Percentiles rank a stretch among this genome's conserved stretches.
Evolutionary conservation across 2,329 filamentous ascomycete species (phyloP).

Genomic region (Davidsoniella eucalypti): DNA sequence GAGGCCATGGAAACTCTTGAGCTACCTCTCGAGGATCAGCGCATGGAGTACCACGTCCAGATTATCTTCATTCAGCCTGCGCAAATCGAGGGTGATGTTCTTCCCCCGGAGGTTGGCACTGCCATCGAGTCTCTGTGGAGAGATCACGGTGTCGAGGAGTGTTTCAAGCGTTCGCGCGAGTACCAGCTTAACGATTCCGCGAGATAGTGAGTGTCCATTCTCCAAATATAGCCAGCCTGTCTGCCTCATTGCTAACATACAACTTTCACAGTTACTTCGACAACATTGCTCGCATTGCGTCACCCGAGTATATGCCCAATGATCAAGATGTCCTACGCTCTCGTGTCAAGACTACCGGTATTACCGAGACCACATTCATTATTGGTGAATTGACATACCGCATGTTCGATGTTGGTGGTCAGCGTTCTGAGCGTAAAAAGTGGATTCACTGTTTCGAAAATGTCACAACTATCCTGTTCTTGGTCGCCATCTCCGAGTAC

Average conservation of each 20-base stretch:
- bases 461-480: conserved; percentile 88
- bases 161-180: conserved; percentile 88
- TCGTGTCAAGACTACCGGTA: conserved; percentile 95
- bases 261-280: conserved; percentile 67
- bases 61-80: conserved; percentile 98
- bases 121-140: conserved; percentile 89
- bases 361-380: conserved; percentile 91
- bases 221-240: not conserved
- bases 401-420: conserved; percentile 95
- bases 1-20: conserved; percentile 54
- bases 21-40: conserved; percentile 75
- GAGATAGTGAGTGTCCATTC: conserved; percentile 57
- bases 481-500: conserved; percentile 94
- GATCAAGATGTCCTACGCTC: conserved; percentile 91
- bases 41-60: conserved; percentile 93
- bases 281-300: conserved; percentile 78
- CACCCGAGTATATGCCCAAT: conserved; percentile 84
- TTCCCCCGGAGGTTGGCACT: conserved; percentile 85
- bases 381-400: conserved; percentile 88
- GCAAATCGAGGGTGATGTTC: conserved; percentile 86
- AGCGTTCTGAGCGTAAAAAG: conserved; percentile 94
- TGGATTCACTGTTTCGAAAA: conserved; percentile 99
- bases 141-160: conserved; percentile 81
- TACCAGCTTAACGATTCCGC: conserved; percentile 95
- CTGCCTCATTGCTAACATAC: conserved; percentile 19